Evolutionary conservation across 305 asterid genomes (phyloP).

Genomic region (Salvia sclarea): DNA sequence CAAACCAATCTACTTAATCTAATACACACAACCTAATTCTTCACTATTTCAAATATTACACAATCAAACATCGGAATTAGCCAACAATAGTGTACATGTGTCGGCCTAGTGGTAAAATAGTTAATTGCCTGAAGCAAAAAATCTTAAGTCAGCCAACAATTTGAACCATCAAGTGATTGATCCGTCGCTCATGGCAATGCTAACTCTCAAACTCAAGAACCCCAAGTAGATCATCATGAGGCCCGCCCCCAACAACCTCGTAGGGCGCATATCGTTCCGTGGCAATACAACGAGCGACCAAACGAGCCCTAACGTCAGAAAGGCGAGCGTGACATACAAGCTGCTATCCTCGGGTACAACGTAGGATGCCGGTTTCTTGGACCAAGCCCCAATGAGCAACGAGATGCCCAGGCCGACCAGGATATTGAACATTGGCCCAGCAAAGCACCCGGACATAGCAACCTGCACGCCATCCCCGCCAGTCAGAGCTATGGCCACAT

Average conservation of each 20-base stretch:
- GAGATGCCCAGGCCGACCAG: slow-evolving; percentile 78
- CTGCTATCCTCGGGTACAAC: slow-evolving; percentile 52
- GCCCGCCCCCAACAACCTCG: slow-evolving; percentile 64
- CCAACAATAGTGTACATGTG: no score
- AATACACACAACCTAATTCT: no score
- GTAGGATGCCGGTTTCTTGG: slow-evolving; percentile 48
- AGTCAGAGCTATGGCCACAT: slow-evolving; percentile 70
- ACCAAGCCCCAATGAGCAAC: slow-evolving; percentile 68
- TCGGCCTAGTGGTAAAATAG: no score
- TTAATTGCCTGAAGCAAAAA: no score
- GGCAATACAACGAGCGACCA: slow-evolving; percentile 71
- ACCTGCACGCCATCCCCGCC: slow-evolving; percentile 72
- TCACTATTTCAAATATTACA: no score
- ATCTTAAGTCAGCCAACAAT: slow-evolving; percentile 12
- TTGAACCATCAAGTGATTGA: slow-evolving; percentile 37
- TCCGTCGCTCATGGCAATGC: slow-evolving; percentile 59
- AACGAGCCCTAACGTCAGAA: slow-evolving; percentile 49
- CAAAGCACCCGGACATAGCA: slow-evolving; percentile 86
- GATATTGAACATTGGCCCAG: slow-evolving; percentile 90
- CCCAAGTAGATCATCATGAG: slow-evolving; percentile 58
- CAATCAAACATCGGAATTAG: no score
- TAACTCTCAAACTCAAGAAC: slow-evolving; percentile 60
- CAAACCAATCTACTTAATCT: no score
- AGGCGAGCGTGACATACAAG: slow-evolving; percentile 68
- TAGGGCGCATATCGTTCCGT: slow-evolving; percentile 66